Conservation (phyloP, 768 basidiomycete species). For the Hypsizygus marmoreus region DNA sequence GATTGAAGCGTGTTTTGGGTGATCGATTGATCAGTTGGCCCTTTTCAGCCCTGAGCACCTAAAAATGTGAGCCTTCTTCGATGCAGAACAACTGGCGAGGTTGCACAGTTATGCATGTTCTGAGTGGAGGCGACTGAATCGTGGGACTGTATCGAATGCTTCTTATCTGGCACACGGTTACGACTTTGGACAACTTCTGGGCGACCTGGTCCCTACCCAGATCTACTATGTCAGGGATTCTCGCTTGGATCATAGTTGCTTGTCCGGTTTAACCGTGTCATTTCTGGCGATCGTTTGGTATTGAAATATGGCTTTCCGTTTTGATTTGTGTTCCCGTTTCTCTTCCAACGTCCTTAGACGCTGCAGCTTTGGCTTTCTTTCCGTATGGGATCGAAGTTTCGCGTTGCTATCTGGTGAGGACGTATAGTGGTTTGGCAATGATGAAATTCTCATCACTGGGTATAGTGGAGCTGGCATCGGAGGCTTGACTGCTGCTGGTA, state of each 20-base stretch:
- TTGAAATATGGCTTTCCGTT: conserved; percentile 38
- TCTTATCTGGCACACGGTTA: conserved; percentile 35
- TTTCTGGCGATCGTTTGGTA: conserved; percentile 25
- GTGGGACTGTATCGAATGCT: conserved; percentile 38
- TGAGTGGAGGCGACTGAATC: conserved; percentile 39
- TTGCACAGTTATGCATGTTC: conserved; percentile 1
- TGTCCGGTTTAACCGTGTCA: conserved; percentile 51
- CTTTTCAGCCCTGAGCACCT: no score
- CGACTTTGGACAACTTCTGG: conserved; percentile 22
- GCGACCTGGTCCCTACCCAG: conserved; percentile 24
- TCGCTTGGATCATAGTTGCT: conserved; percentile 35
- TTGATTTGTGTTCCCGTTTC: conserved; percentile 16
- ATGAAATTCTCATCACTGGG: conserved; percentile 17
- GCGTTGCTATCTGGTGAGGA: conserved; percentile 57
- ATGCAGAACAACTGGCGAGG: conserved; percentile 2
- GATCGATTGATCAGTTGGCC: conserved; percentile 18
- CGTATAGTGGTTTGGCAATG: conserved; percentile 5
- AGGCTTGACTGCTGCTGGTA: conserved; percentile 46
- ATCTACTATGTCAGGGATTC: conserved; percentile 43
- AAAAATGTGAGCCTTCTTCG: conserved; percentile 7
- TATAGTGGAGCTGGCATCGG: conserved; percentile 55
- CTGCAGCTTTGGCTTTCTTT: conserved; percentile 7
- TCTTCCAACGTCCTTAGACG: conserved; percentile 11
- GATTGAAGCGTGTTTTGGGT: conserved; percentile 10
- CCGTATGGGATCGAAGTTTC: conserved; percentile 40